Evolutionary conservation across 2,329 filamentous ascomycete genomes (phyloP), one percentile per base, ranked within the genome.

Genomic region (Pseudonectria buxi): DNA sequence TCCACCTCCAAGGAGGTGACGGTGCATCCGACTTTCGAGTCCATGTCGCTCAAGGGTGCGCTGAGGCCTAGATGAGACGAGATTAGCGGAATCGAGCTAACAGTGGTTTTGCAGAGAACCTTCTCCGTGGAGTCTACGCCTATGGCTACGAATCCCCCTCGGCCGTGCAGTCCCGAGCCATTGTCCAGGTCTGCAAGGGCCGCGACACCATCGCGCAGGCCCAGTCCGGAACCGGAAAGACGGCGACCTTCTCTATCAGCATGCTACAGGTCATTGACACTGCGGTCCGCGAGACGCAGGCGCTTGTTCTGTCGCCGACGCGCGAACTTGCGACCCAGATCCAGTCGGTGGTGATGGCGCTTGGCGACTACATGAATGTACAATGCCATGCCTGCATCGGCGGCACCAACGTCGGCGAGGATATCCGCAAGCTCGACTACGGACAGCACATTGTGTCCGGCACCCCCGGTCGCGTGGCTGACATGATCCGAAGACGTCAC

Each of bases 351-450:
- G 85, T 98, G 51, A 94, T 96, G 81, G 92, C 92, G n/a, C 78
- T 98, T n/a, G 92, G 92, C 48, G 92, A 98, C 65, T 98, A 95
- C 72, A 96, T 98, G 92, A 95, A 95, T 59, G 87, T 98, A 4
- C 89, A 98, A 66, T 98, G 92, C 68, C 92, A 98, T 56, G 90
- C 92, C 40, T 98, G 92, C 65, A 96, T 98, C 55, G 92, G 92
- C 50, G 92, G 92, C 41, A 98, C 92, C 49, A 96, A 95, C 57
- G 89, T 98, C 26, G 88, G 92, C 52, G 92, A 96, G 61, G 92
- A 98, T 59, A 98, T 98, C 52, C 83, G 86, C 62, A 94, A 94
- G 68, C 85, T 98, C 43, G 88, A 96, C 62, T 92, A 96, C 55
- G 92, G 92, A 45, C 92, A 95, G 63, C 92, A 98, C 58, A 90